Evolutionary conservation across 2,329 filamentous ascomycete genomes (phyloP).

Genomic region (Mariannaea sp.): DNA sequence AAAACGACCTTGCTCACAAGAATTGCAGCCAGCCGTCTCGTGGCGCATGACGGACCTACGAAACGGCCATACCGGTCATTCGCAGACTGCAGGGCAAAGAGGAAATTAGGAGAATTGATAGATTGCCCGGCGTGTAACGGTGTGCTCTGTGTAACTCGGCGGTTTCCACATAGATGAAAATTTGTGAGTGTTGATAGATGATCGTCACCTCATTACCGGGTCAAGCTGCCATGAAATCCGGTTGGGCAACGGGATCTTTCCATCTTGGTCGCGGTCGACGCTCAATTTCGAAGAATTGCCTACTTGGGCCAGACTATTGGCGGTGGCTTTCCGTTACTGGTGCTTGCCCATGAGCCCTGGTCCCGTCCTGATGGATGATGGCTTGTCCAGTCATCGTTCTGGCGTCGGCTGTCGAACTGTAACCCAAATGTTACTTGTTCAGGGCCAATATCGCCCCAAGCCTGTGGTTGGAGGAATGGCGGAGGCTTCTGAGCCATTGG

Average conservation of each 20-base stretch:
- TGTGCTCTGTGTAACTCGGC: too few species aligned
- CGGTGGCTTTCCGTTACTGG: constrained; percentile 18
- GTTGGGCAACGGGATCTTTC: neutral
- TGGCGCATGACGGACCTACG: constrained; percentile 9
- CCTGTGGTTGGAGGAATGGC: constrained; percentile 17
- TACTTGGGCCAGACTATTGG: constrained; percentile 19
- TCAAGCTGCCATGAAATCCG: neutral
- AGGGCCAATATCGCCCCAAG: constrained; percentile 16
- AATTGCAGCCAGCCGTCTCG: constrained; percentile 10
- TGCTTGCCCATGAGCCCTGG: constrained; percentile 14
- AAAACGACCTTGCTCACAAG: constrained; percentile 1
- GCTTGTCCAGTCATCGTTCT: constrained; percentile 11
- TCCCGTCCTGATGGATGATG: constrained; percentile 9
- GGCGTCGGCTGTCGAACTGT: neutral
- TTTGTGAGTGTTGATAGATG: too few species aligned
- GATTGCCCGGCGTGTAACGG: neutral
- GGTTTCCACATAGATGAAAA: too few species aligned
- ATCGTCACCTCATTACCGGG: too few species aligned
- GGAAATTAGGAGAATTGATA: constrained; percentile 1
- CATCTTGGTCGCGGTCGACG: neutral
- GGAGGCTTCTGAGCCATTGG: constrained; percentile 40
- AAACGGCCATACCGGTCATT: constrained; percentile 5
- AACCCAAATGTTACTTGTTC: constrained; percentile 16
- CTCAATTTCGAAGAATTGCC: constrained; percentile 16
- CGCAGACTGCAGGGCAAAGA: constrained; percentile 1